These are phyloP conservation scores for Colletotrichum abscissum DNA, from an alignment of 2,329 filamentous ascomycete genomes.

Conservation along the genomic window DNA sequence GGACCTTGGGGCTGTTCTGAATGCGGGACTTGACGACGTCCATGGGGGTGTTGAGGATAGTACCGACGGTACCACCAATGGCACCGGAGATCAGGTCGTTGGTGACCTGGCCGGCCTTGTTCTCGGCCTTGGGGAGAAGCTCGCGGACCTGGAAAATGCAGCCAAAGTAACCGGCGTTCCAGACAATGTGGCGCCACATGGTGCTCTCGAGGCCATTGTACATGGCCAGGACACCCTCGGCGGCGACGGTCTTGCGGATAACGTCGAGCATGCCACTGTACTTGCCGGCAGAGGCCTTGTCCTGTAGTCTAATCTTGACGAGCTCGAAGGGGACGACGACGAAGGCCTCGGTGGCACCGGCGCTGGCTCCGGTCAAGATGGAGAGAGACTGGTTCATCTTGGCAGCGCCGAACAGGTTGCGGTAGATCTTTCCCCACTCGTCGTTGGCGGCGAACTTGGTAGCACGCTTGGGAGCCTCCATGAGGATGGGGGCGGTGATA, in stretches of 20 bases:
- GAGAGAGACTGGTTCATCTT: constrained; percentile 95
- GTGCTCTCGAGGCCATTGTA: constrained; percentile 98
- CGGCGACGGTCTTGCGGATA: constrained; percentile 82
- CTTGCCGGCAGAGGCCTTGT: constrained; percentile 91
- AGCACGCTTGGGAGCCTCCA: constrained; percentile 94
- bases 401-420: constrained; percentile 81
- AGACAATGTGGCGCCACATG: constrained; percentile 89
- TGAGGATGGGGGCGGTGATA: constrained; percentile 94
- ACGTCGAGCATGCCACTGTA: constrained; percentile 87
- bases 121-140: constrained; percentile 82
- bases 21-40: constrained; percentile 99
- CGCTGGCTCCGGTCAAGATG: constrained; percentile 91
- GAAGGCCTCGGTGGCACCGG: constrained; percentile 94
- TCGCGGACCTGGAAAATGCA: constrained; percentile 97
- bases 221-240: constrained; percentile 86
- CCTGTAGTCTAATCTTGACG: constrained; percentile 97
- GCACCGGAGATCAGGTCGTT: constrained; percentile 91
- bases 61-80: constrained; percentile 88
- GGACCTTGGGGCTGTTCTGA: constrained; percentile 88
- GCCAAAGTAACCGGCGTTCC: constrained; percentile 97
- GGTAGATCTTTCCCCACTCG: constrained; percentile 96
- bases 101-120: constrained; percentile 82
- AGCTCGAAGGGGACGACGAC: constrained; percentile 98
- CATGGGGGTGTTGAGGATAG: constrained; percentile 93
- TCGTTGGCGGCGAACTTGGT: constrained; percentile 99